Percentiles rank a stretch among this genome's conserved stretches.
Conservation (phyloP, 1,284 basidiomycete species). For the Papiliotrema nemorosa region DNA sequence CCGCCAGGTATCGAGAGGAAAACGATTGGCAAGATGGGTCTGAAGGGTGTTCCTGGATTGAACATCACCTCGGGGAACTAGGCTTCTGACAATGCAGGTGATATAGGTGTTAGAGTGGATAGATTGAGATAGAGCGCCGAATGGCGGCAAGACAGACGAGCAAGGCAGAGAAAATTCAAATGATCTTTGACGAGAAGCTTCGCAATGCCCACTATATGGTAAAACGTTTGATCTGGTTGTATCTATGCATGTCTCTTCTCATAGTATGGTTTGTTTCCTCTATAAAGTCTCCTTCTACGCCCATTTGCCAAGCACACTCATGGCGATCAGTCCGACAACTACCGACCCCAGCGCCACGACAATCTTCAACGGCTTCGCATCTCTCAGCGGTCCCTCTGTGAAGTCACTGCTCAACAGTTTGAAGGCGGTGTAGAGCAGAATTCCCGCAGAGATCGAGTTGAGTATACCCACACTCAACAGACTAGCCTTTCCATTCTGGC, state of each 20-base stretch:
- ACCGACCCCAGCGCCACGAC: constrained; percentile 23
- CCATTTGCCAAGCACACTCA: constrained; percentile 49
- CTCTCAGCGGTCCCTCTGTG: constrained; percentile 23
- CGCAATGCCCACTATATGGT: neutral
- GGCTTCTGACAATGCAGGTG: constrained; percentile 7
- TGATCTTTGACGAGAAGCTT: neutral
- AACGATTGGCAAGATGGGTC: constrained; percentile 61
- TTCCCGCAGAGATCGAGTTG: constrained; percentile 32
- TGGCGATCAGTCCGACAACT: constrained; percentile 31
- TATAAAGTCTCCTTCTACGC: too few relatives aligned
- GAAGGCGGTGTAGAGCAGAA: constrained; percentile 41
- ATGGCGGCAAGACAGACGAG: neutral
- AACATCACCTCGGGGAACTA: constrained; percentile 30
- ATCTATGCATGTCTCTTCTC: neutral
- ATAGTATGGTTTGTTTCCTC: neutral
- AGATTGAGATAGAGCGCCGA: neutral
- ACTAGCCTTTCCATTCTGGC: constrained; percentile 30
- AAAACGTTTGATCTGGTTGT: neutral
- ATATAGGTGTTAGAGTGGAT: neutral
- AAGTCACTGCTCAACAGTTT: constrained; percentile 31
- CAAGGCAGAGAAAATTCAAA: neutral
- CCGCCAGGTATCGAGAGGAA: constrained; percentile 54
- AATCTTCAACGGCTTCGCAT: constrained; percentile 16
- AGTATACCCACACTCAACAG: constrained; percentile 39
- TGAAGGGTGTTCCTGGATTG: constrained; percentile 54